A percentile compares a stretch with the other conserved stretches of the same genome.
Evolutionary conservation across 2,329 filamentous ascomycete genomes (phyloP).

Genomic region (Paramyrothecium sp.): DNA sequence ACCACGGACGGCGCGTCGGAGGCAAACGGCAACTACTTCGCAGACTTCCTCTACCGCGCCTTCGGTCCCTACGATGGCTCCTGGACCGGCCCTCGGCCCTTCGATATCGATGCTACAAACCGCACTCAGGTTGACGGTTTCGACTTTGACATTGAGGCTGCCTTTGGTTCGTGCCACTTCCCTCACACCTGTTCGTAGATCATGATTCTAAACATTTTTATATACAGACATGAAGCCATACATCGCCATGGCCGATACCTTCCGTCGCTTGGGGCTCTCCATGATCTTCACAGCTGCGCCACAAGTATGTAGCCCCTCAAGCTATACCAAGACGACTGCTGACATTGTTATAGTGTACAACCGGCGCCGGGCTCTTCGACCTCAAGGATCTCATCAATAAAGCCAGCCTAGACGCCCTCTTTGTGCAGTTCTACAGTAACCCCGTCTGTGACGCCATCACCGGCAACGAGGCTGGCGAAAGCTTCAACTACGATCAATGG

Average conservation of each 20-base stretch:
- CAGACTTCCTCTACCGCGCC: slow-evolving; percentile 20
- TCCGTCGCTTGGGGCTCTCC: slow-evolving; percentile 19
- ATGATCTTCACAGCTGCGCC: slow-evolving; percentile 35
- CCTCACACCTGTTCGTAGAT: not conserved
- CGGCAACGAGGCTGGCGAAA: not conserved
- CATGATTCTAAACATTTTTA: not conserved
- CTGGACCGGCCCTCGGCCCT: slow-evolving; percentile 23
- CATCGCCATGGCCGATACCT: slow-evolving; percentile 21
- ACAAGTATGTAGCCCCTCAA: not conserved
- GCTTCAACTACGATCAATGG: slow-evolving; percentile 23
- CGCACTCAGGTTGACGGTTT: slow-evolving; percentile 27
- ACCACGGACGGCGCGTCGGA: too few species aligned
- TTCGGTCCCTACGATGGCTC: slow-evolving; percentile 20
- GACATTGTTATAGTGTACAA: slow-evolving; percentile 26
- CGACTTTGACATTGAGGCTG: slow-evolving; percentile 28
- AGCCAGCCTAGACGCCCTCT: slow-evolving; percentile 31
- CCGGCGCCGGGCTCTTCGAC: slow-evolving; percentile 14
- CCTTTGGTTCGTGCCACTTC: slow-evolving; percentile 11
- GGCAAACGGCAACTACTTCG: slow-evolving; percentile 21
- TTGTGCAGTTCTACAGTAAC: slow-evolving; percentile 42
- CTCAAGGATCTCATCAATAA: slow-evolving; percentile 29
- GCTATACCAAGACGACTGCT: not conserved
- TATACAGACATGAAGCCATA: slow-evolving; percentile 19
- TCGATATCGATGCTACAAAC: slow-evolving; percentile 18
- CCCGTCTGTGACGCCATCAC: slow-evolving; percentile 23